phyloP scores from a whole-genome alignment of 148 eudicot species.

The Amaranthus cruentus region DNA sequence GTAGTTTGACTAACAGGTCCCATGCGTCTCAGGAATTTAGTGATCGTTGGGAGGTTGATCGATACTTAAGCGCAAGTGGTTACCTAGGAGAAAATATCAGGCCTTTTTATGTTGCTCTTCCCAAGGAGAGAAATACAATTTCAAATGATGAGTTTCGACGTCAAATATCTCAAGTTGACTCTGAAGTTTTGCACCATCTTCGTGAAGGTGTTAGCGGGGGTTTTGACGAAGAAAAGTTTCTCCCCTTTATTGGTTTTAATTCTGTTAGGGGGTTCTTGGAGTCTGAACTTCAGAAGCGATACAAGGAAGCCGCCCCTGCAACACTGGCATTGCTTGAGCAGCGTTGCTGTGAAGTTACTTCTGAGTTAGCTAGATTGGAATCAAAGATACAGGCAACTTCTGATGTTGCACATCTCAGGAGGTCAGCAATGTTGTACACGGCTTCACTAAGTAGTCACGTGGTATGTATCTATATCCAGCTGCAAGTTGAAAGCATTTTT shows the following conservation, averaged over 20 bases:
- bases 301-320: constrained; percentile 96
- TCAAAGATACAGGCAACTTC: constrained; percentile 80
- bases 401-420: constrained; percentile 85
- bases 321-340: constrained; percentile 91
- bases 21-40: constrained; percentile 61
- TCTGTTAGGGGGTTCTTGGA: constrained; percentile 81
- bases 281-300: constrained; percentile 87
- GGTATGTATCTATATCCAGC: constrained; percentile 39
- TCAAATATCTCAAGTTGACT: constrained; percentile 82
- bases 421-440: constrained; percentile 82
- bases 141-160: constrained; percentile 90
- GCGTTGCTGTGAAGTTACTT: constrained; percentile 78
- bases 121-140: constrained; percentile 67
- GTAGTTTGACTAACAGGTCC: constrained; percentile 4
- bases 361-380: constrained; percentile 70
- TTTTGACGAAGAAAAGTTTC: constrained; percentile 88
- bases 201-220: constrained; percentile 90
- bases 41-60: constrained; percentile 96
- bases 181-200: constrained; percentile 58
- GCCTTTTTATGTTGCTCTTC: constrained; percentile 91
- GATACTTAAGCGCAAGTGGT: constrained; percentile 93
- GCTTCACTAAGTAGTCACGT: constrained; percentile 80
- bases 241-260: constrained; percentile 70
- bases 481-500: background rate
- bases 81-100: constrained; percentile 88